Base-by-base conservation (phyloP, 768 basidiomycete genomes). In the Lentinula aciculospora region DNA sequence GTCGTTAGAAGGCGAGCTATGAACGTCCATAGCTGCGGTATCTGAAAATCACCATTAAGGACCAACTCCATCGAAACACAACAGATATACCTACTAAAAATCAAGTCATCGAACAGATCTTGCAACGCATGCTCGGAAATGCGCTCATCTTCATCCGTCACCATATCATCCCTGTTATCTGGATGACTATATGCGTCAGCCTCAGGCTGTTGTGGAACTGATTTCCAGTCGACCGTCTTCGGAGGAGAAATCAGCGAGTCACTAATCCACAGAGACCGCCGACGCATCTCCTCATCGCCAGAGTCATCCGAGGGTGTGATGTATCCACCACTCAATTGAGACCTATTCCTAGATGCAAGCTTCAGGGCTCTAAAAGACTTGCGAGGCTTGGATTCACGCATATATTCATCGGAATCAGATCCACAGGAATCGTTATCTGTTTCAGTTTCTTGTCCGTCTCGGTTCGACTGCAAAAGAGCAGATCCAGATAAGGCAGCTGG, bases 221-320 rank as follows among this genome's bases (percentile, higher is more conserved):
- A 8, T 15, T 56, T 59, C 65, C 65, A 66, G 31, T 66, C 64
- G 23, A 58, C 51, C 27, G 64, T 64, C 4, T 46, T 55, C 4
- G 66, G 65, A 23, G 66, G 61, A 15, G 65, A 67, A 12, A 67
- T 65, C 25, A 66, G 57, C 12, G 65, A 66, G 53, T 67, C 65
- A 36, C 59, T 62, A 25, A 66, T 61, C 66, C 66, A 67, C 19
- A 62, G 61, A 32, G 62, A 63, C 19, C 65, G 60, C 57, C 57
- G 61, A 29, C 56, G 5, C 23, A 42, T 61, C 58, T 31, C 51
- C 29, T 36, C 53, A 36, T 60, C 61, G 13, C 37, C 54, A 44
- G 48, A 56, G 28, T 47, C 53, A 27, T 53, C 37, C 12, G 56
- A 28, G 15, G 58, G 59, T 32, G 61, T 62, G 23, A 47, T 54